Evolutionary conservation across 208 protist genomes (phyloP).

Genomic region (Acanthamoeba culbertsoni): DNA sequence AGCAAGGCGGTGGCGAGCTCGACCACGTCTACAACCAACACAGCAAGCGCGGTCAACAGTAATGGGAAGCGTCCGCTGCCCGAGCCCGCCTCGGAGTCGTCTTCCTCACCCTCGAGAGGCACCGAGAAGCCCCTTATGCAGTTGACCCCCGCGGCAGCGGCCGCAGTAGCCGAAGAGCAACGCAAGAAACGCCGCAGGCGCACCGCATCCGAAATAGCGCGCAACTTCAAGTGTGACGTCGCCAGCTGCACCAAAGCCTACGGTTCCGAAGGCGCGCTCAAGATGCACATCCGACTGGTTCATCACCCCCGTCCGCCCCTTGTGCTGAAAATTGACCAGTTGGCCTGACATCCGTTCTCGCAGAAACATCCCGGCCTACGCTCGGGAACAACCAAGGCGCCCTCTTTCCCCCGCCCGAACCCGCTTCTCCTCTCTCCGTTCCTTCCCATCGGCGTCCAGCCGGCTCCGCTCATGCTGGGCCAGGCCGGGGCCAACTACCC

Average conservation of each 20-base stretch:
- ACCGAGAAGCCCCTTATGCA: too few relatives aligned
- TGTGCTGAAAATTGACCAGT: not conserved
- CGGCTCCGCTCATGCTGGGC: not conserved
- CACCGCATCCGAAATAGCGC: slow-evolving; percentile 63
- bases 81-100: not conserved
- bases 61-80: too few relatives aligned
- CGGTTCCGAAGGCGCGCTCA: slow-evolving; percentile 72
- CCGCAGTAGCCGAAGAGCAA: not conserved
- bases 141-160: not conserved
- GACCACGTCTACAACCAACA: too few relatives aligned
- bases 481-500: not conserved
- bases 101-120: not conserved
- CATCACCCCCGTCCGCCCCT: not conserved
- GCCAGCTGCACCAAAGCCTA: slow-evolving; percentile 65
- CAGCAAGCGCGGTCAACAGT: too few relatives aligned
- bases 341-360: not conserved
- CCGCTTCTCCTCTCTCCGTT: not conserved
- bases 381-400: not conserved
- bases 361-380: slow-evolving; percentile 6
- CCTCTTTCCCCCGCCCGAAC: not conserved
- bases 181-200: slow-evolving; percentile 64
- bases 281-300: slow-evolving; percentile 72
- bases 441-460: not conserved
- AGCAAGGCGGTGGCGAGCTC: too few relatives aligned
- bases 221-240: slow-evolving; percentile 63